Percentiles rank a stretch among this genome's conserved stretches.
phyloP scores from a whole-genome alignment of 805 yeast species.

The Huiozyma sinensis region DNA sequence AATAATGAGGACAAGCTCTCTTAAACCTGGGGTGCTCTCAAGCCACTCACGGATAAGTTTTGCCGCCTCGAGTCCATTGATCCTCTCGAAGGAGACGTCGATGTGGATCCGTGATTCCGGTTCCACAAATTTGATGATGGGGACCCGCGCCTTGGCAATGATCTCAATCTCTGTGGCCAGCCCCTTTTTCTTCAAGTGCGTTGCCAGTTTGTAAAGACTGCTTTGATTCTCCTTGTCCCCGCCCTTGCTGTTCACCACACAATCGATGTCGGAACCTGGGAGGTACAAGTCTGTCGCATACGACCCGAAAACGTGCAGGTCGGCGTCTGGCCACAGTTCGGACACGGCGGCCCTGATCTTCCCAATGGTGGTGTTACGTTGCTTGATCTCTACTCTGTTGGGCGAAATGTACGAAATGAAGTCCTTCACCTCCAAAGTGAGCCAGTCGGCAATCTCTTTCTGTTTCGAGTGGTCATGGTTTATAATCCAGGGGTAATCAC shows the following conservation, averaged over 20 bases:
- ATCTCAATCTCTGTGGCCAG: slow-evolving; percentile 72
- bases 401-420: slow-evolving; percentile 83
- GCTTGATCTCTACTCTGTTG: slow-evolving; percentile 54
- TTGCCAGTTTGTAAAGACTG: slow-evolving; percentile 62
- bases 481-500: slow-evolving; percentile 59
- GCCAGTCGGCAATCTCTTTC: slow-evolving; percentile 74
- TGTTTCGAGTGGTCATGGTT: slow-evolving; percentile 70
- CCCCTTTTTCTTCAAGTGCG: slow-evolving; percentile 48
- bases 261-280: slow-evolving; percentile 93
- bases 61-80: slow-evolving; percentile 77
- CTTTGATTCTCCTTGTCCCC: slow-evolving; percentile 52
- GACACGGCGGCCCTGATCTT: slow-evolving; percentile 44
- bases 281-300: slow-evolving; percentile 86
- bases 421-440: slow-evolving; percentile 74
- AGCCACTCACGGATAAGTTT: slow-evolving; percentile 68
- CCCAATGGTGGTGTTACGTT: slow-evolving; percentile 55
- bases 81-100: slow-evolving; percentile 83
- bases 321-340: slow-evolving; percentile 66
- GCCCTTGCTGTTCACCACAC: slow-evolving; percentile 63
- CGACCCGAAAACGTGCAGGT: slow-evolving; percentile 83
- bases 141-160: slow-evolving; percentile 83
- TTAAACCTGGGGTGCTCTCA: slow-evolving; percentile 57
- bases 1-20: slow-evolving; percentile 71
- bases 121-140: slow-evolving; percentile 86
- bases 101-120: slow-evolving; percentile 58